These are phyloP conservation scores for Neopestalotiopsis clavispora DNA, from an alignment of 2,329 filamentous ascomycete species.

Conservation along the genomic window DNA sequence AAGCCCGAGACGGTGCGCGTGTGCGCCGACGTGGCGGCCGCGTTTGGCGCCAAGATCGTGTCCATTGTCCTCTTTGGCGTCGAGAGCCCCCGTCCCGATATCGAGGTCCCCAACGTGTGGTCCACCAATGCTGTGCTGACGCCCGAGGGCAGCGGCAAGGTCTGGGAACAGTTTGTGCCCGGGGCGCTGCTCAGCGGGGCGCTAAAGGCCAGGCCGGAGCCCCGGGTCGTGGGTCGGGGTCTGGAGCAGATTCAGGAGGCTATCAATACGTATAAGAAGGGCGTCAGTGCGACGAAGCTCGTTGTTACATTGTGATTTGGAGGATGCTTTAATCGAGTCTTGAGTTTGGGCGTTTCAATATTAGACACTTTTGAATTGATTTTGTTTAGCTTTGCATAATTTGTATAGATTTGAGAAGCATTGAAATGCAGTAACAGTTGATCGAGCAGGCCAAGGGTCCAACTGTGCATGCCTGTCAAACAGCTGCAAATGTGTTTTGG, in stretches of 20 bases:
- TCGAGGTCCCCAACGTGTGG: slow-evolving; percentile 11
- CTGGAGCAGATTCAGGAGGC: slow-evolving; percentile 2
- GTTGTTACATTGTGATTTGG: slow-evolving; percentile 17
- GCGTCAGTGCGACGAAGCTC: slow-evolving; percentile 22
- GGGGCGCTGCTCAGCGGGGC: slow-evolving; percentile 2
- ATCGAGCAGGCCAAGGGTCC: too few species aligned
- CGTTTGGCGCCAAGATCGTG: background rate
- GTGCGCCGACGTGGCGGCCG: slow-evolving; percentile 6
- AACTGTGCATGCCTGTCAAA: too few species aligned
- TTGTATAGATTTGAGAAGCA: too few species aligned
- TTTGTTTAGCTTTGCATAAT: background rate
- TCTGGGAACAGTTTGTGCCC: slow-evolving; percentile 14
- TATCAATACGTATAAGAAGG: slow-evolving; percentile 18
- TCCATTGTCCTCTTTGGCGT: background rate
- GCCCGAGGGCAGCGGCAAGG: background rate
- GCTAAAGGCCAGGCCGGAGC: slow-evolving; percentile 11
- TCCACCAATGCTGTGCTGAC: slow-evolving; percentile 1
- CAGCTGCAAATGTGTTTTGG: too few species aligned
- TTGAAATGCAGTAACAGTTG: too few species aligned
- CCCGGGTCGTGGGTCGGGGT: background rate
- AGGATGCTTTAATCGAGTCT: background rate
- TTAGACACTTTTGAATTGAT: background rate
- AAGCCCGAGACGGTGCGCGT: background rate
- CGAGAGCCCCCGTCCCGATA: background rate
- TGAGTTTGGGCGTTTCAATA: background rate